Conservation (phyloP, 176 grass and related monocot genomes). For the Pontederia paniculata region DNA sequence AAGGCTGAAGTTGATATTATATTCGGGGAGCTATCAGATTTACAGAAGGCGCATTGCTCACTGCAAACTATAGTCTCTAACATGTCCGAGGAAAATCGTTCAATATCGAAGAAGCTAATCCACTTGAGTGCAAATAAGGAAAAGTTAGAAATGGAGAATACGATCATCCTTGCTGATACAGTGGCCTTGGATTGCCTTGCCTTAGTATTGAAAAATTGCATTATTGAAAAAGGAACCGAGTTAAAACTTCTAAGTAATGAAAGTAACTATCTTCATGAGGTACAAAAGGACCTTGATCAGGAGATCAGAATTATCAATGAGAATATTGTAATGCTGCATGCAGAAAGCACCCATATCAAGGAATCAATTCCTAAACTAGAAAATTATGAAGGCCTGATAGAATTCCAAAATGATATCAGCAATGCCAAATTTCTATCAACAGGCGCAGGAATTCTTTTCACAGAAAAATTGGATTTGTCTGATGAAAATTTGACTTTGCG, state of each 20-base stretch:
- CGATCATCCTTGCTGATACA: constrained; percentile 35
- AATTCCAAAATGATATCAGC: constrained; percentile 43
- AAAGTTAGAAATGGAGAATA: constrained; percentile 37
- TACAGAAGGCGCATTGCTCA: constrained; percentile 51
- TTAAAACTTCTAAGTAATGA: constrained; percentile 29
- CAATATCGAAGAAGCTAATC: constrained; percentile 44
- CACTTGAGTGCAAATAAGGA: constrained; percentile 31
- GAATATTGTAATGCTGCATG: constrained; percentile 43
- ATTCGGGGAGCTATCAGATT: constrained; percentile 50
- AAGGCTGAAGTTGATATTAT: constrained; percentile 64
- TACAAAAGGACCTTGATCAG: constrained; percentile 40
- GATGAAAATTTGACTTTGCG: constrained; percentile 42
- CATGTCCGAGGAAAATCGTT: constrained; percentile 59
- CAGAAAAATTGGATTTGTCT: constrained; percentile 35
- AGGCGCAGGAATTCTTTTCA: constrained; percentile 18
- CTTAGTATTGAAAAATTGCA: constrained; percentile 44
- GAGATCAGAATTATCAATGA: constrained; percentile 47
- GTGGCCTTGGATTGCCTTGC: constrained; percentile 50
- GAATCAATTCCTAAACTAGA: not conserved
- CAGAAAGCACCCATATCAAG: constrained; percentile 42
- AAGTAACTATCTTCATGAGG: constrained; percentile 34
- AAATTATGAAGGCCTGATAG: constrained; percentile 5
- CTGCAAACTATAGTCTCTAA: constrained; percentile 57
- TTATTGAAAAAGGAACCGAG: constrained; percentile 46
- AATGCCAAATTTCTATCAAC: constrained; percentile 26